Base-by-base conservation (phyloP, 164 flowering plant species). In the Macadamia integrifolia region DNA sequence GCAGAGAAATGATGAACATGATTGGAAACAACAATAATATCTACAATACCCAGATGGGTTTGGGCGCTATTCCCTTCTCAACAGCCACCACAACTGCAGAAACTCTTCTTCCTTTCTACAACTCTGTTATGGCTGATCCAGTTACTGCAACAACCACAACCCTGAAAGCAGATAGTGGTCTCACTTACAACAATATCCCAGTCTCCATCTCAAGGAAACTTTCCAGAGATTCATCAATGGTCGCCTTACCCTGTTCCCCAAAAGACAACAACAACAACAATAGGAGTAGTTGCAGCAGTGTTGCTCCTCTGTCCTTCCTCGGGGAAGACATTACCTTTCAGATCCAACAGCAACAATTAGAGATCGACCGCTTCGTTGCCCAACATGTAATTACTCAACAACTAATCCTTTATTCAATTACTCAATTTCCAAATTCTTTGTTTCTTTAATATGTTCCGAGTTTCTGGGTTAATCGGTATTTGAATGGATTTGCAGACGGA, bases 331-430 rank as follows among this genome's bases (percentile, higher is more conserved):
- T 87, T 18, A 80, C 88, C 1, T 66, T 78, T 1, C 84, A 83
- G 72, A 68, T 88, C 71, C 84, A 82, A 49, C 86, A 82, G 28
- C 90, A 87, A 67, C 96, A 89, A 59, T 58, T 74, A 43, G 95
- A 91, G 32, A 76, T 83, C 70, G 90, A 89, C 60, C 82, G 75
- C 8, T 70, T 87, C 71, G 73, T 89, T 13, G 75, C 90, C 60
- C 84, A 81, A 31, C 95, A 89, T 65, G 97, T 91, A 85, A 66
- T 78, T 66, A 23, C 23, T 23, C 23, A 23, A 23, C 23, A 28
- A 31, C 30, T 14, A 8, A 1, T 18, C 6, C 42, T 15, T 30
- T 2, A 23, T 23, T 23, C 23, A 43, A 46, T 46, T 46, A 46
- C 50, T 18, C 18, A 28, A 0, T 23, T 14, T 2, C 3, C 3